These are phyloP conservation scores for Aspergillus pseudoviridinutans DNA, from an alignment of 2,329 filamentous ascomycete genomes.

Conservation along the genomic window DNA sequence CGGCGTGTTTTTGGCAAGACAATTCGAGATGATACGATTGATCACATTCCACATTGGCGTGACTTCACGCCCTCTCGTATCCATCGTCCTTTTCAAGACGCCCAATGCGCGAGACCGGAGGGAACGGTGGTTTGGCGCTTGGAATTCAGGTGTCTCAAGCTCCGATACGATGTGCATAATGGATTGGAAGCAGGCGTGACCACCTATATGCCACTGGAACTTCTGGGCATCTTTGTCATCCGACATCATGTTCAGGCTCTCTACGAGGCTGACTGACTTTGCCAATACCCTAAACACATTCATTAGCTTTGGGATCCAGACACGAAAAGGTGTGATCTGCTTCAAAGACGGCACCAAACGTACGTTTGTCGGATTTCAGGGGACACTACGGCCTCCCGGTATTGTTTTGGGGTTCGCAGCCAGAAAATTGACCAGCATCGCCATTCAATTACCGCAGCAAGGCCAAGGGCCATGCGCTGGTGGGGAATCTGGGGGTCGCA, in stretches of 20 bases:
- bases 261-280: slow-evolving; percentile 8
- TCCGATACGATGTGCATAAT: slow-evolving; percentile 11
- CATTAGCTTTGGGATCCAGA: not conserved
- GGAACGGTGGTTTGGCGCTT: not conserved
- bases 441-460: slow-evolving; percentile 9
- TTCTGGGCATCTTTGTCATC: slow-evolving; percentile 5
- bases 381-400: slow-evolving; percentile 4
- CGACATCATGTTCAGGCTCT: slow-evolving; percentile 6
- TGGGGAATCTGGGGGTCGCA: slow-evolving; percentile 5
- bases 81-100: not conserved
- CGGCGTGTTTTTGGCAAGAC: not conserved
- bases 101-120: slow-evolving; percentile 3
- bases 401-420: slow-evolving; percentile 7
- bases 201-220: slow-evolving; percentile 10
- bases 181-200: slow-evolving; percentile 9
- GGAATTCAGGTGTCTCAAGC: slow-evolving; percentile 6
- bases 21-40: slow-evolving; percentile 3
- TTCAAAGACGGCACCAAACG: not conserved
- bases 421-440: slow-evolving; percentile 9
- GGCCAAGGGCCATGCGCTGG: slow-evolving; percentile 7
- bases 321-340: not conserved
- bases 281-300: slow-evolving; percentile 3
- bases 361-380: slow-evolving; percentile 7
- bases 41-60: slow-evolving; percentile 3
- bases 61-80: not conserved